Percentiles rank a stretch among this genome's conserved stretches.
phyloP scores from a whole-genome alignment of 768 basidiomycete genomes.

The Pleurotus eryngii region DNA sequence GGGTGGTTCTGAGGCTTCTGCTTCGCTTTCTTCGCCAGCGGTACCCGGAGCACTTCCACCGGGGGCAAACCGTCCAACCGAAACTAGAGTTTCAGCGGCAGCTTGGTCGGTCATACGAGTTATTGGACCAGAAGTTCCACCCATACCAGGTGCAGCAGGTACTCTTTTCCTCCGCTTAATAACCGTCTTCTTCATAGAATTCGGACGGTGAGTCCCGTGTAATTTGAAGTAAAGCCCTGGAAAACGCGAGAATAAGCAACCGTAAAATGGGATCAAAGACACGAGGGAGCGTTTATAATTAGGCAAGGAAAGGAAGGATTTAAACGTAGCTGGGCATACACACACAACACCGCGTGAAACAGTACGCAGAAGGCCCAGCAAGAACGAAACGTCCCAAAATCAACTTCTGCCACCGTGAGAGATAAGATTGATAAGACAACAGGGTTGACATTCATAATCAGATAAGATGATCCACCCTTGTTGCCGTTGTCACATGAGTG shows the following conservation, averaged over 20 bases:
- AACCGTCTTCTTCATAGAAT: constrained; percentile 98
- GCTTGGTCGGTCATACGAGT: constrained; percentile 74
- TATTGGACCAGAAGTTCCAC: constrained; percentile 18
- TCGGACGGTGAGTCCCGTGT: constrained; percentile 94
- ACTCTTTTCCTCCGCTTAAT: constrained; percentile 98
- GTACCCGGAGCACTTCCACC: constrained; percentile 28
- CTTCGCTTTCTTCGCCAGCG: constrained; percentile 40
- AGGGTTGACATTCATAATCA: background rate
- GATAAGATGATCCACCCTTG: constrained; percentile 8
- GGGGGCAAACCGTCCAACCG: constrained; percentile 59
- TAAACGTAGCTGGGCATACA: constrained; percentile 2
- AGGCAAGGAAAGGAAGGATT: constrained; percentile 1
- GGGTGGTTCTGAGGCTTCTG: constrained; percentile 42
- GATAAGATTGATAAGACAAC: constrained; percentile 12
- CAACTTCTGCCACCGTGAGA: constrained; percentile 8
- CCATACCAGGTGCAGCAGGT: constrained; percentile 73
- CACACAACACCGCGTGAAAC: constrained; percentile 4
- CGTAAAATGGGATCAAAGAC: background rate
- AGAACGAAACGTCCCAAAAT: constrained; percentile 5
- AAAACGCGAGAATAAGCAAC: constrained; percentile 18
- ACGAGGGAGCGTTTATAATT: constrained; percentile 1
- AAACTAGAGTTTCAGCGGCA: constrained; percentile 84
- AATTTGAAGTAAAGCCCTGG: constrained; percentile 97
- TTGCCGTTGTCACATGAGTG: constrained; percentile 4
- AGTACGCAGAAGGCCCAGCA: constrained; percentile 8